A percentile compares a stretch with the other conserved stretches of the same genome.
Evolutionary conservation across 305 asterid species (phyloP).

Genomic region (Striga hermonthica): DNA sequence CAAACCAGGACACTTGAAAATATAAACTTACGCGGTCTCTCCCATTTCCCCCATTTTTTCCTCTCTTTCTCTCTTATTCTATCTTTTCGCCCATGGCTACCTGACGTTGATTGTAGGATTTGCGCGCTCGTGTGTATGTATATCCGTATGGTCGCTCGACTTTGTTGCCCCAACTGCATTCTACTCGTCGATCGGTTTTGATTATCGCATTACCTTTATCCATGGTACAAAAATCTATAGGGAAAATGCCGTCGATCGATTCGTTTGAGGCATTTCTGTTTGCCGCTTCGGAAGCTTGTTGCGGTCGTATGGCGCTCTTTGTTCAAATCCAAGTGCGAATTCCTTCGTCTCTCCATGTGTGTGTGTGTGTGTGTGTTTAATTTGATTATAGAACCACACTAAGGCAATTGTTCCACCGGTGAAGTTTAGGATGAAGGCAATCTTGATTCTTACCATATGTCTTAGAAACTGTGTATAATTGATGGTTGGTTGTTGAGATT

Average conservation of each 20-base stretch:
- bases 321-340: constrained; percentile 65
- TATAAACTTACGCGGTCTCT: constrained; percentile 64
- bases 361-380: not conserved
- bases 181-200: constrained; percentile 3
- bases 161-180: constrained; percentile 38
- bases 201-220: not conserved
- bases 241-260: constrained; percentile 51
- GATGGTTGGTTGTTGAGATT: not conserved
- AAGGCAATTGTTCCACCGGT: not conserved
- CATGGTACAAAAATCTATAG: not conserved
- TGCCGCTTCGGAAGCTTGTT: constrained; percentile 60
- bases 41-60: constrained; percentile 27
- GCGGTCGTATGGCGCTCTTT: constrained; percentile 57
- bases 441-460: not conserved
- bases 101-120: constrained; percentile 26
- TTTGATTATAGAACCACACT: not conserved
- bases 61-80: constrained; percentile 24
- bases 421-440: constrained; percentile 11
- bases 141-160: constrained; percentile 27
- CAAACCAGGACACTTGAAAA: constrained; percentile 31
- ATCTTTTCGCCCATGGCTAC: constrained; percentile 36
- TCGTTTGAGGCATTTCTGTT: constrained; percentile 47
- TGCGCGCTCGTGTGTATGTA: not conserved
- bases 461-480: constrained; percentile 1
- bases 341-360: not conserved